Evolutionary conservation across 2,329 filamentous ascomycete species (phyloP), one percentile per base, ranked within the genome.

Genomic region (Achaetomium macrosporum): DNA sequence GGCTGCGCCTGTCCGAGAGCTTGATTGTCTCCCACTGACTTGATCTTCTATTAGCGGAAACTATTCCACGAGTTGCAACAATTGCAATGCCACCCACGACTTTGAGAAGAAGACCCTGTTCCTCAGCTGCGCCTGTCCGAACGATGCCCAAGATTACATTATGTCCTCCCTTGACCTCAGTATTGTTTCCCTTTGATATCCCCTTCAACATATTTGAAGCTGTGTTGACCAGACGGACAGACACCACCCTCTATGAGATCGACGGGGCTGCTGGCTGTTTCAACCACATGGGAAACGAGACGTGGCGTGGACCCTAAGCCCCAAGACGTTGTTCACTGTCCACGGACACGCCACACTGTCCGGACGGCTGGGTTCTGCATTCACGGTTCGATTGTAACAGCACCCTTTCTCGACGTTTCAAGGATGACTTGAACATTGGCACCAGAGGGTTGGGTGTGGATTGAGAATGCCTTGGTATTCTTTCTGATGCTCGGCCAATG

Each of bases 251-350:
- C 29, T 68, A 65, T 59, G 68, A 73, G 50, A 61, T 63, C 8
- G 59, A 73, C 40, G 71, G 71, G 5, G 56, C 57, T n/a, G 57
- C 71, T 45, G 69, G 68, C 15, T 74, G 71, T 61, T 73, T 68
- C 54, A 61, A 61, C 35, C 62, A 65, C 31, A 47, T 63, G 11
- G 71, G 71, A n/a, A 71, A 69, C 61, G 67, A 66, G 59, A 66
- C 68, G 30, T 57, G 16, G 46, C 16, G 62, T 50, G 61, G 50
- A 15, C 39, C 25, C 35, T 37, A 13, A 37, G 35, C 33, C 33
- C 12, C 12, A 9, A 15, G 6, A 5, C 7, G 33, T 8, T 10
- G 11, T 15, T 36, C 33, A 12, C 6, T 12, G 7, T 10, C 47
- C n/a, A n/a, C n/a, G n/a, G n/a, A n/a, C n/a, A n/a, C n/a, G n/a